Evolutionary conservation across 1,284 basidiomycete species (phyloP).

Genomic region (Irpex sp.): DNA sequence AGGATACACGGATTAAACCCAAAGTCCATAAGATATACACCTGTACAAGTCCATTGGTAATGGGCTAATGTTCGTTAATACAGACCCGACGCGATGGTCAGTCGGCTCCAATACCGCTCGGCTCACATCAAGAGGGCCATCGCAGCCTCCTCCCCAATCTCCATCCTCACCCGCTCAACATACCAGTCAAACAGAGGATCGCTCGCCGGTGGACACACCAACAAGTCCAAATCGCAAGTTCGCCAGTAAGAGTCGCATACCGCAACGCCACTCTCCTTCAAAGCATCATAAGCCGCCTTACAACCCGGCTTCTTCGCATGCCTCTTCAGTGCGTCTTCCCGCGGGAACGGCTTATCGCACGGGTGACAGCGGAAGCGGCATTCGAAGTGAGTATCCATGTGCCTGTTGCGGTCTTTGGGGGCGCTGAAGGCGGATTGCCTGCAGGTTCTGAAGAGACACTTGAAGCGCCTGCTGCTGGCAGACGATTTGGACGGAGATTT

Average conservation of each 20-base stretch:
- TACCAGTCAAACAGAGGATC: neutral
- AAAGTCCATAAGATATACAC: neutral
- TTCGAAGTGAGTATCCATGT: conserved; percentile 4
- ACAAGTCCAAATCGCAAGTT: neutral
- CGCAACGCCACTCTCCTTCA: neutral
- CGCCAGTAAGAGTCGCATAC: neutral
- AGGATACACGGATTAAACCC: neutral
- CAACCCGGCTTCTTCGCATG: neutral
- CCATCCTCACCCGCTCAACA: neutral
- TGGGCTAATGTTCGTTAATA: too few species aligned
- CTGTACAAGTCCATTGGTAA: too few species aligned
- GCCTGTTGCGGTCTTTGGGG: conserved; percentile 5
- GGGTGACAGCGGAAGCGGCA: neutral
- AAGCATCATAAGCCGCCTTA: neutral
- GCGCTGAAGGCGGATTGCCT: neutral
- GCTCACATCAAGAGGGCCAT: neutral
- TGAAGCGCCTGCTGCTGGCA: neutral
- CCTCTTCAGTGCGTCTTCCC: conserved; percentile 3
- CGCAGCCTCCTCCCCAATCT: neutral
- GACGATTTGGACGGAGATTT: neutral
- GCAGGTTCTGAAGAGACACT: neutral
- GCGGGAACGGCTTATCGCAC: neutral
- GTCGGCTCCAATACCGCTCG: too few species aligned
- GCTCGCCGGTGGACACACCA: neutral
- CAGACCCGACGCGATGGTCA: too few species aligned